These are phyloP conservation scores for Ephemerocybe angulata DNA, from an alignment of 768 basidiomycete species.

Conservation along the genomic window DNA sequence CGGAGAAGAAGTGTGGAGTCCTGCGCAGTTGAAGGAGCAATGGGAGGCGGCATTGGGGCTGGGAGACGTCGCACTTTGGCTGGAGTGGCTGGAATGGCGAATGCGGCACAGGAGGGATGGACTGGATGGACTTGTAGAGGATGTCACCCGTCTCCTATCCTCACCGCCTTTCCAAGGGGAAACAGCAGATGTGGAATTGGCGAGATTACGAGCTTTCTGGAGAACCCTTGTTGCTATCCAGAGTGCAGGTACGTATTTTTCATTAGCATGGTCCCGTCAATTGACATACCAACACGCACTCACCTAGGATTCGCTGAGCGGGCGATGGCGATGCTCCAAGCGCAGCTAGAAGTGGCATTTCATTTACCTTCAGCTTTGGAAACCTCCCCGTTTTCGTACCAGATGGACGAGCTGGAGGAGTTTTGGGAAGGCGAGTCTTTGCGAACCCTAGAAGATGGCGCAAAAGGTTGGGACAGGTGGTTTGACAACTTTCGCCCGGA, in stretches of 20 bases:
- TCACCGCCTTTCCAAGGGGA: constrained; percentile 29
- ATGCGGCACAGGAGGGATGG: constrained; percentile 46
- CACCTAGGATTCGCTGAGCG: constrained; percentile 78
- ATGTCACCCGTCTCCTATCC: constrained; percentile 44
- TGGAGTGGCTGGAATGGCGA: constrained; percentile 80
- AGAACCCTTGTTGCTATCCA: constrained; percentile 58
- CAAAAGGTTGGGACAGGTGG: constrained; percentile 72
- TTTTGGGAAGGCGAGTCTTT: constrained; percentile 83
- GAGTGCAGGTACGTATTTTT: constrained; percentile 53
- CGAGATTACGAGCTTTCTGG: constrained; percentile 66
- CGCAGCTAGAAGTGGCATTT: constrained; percentile 76
- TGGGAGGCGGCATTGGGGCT: constrained; percentile 66
- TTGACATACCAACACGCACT: constrained; percentile 8
- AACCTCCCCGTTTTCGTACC: constrained; percentile 39
- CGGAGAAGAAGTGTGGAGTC: constrained; percentile 70
- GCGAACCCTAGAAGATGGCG: constrained; percentile 66
- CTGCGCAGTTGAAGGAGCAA: constrained; percentile 49
- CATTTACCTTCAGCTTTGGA: not conserved
- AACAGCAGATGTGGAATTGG: constrained; percentile 43
- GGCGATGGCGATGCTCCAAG: constrained; percentile 75
- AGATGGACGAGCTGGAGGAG: constrained; percentile 62
- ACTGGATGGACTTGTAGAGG: constrained; percentile 50
- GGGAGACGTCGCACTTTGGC: constrained; percentile 58
- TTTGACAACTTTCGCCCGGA: constrained; percentile 40
- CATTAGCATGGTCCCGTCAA: not conserved